These are phyloP conservation scores for Neonectria neomacrospora DNA, from an alignment of 2,329 filamentous ascomycete species.

Conservation along the genomic window DNA sequence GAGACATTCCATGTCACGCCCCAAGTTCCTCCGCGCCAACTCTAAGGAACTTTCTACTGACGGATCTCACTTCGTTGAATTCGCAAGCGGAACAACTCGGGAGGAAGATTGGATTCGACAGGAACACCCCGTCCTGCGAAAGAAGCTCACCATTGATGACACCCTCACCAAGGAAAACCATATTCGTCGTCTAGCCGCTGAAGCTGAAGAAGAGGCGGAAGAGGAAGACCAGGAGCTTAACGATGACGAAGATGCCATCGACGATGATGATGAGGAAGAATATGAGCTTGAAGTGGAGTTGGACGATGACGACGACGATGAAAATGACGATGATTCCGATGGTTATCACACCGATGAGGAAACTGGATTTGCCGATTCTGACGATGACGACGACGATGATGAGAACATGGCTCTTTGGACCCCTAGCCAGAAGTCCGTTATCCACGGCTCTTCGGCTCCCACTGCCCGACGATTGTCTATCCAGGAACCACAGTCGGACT, in stretches of 20 bases:
- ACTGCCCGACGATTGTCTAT: constrained; percentile 51
- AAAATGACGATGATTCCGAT: constrained; percentile 69
- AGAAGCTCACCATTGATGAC: constrained; percentile 87
- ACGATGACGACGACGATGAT: constrained; percentile 76
- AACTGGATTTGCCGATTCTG: constrained; percentile 74
- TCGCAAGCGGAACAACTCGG: constrained; percentile 82
- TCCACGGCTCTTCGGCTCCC: constrained; percentile 51
- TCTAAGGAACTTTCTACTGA: constrained; percentile 64
- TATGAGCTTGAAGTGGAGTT: constrained; percentile 64
- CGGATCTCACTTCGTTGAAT: constrained; percentile 83
- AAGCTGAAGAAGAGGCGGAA: constrained; percentile 89
- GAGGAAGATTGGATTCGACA: constrained; percentile 92
- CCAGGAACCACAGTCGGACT: constrained; percentile 66
- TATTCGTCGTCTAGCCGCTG: constrained; percentile 85
- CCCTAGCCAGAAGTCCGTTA: constrained; percentile 54
- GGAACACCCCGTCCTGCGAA: constrained; percentile 70
- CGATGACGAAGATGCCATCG: constrained; percentile 59
- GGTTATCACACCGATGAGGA: constrained; percentile 82
- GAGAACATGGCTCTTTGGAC: constrained; percentile 70
- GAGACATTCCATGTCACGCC: constrained; percentile 43
- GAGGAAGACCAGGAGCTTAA: constrained; percentile 74
- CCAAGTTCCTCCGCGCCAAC: constrained; percentile 63
- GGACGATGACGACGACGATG: constrained; percentile 62
- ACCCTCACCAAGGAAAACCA: constrained; percentile 90
- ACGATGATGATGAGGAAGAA: constrained; percentile 61